Evolutionary conservation across 148 eudicot genomes (phyloP), one percentile per base, ranked within the genome.

Genomic region (Arbutus unedo): DNA sequence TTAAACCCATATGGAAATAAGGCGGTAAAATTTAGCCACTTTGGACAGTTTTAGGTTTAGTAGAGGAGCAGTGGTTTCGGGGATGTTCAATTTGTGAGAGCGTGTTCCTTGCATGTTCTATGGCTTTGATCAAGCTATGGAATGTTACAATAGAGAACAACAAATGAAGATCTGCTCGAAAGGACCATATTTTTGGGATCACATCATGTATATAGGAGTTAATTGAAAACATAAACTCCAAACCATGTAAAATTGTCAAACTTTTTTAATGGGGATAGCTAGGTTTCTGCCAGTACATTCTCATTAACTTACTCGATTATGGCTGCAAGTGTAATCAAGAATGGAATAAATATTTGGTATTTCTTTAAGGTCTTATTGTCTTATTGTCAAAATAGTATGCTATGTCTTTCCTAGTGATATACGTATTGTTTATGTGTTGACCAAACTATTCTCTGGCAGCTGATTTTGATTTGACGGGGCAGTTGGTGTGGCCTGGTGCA

Each of bases 401-500:
- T 13, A 15, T 71, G 53, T 10, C 53, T 60, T 44, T 67, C 6
- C 4, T 8, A 53, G 21, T 76, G 71, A 11, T 7, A 31, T 31
- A 44, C 8, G 10, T 51, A 25, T 6, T 13, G 56, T 47, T 82
- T 18, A 68, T 1, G 4, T 23, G 6, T 45, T 70, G 19, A 13
- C 48, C 79, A 57, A 31, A 66, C 57, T 85, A 25, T 78, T 70
- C n/a, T 86, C 55, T 84, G 78, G 78, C 95, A 93, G 98, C 98
- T 92, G 98, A 96, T 91, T 96, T 93, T 88, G 99, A 96, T 91
- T 87, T 96, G 82, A 96, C 99, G 53, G 99, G 99, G 79, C 99
- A 96, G 87, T 81, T 94, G 90, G 98, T 96, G 43, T 96, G 99
- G 99, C 99, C 99, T 83, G 98, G 98, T 21, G 99, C 99, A 45